Percentiles rank a stretch among this genome's conserved stretches.
Evolutionary conservation across 371 early-diverging fungal genomes (phyloP).

Genomic region (Haplosporangium sp.): DNA sequence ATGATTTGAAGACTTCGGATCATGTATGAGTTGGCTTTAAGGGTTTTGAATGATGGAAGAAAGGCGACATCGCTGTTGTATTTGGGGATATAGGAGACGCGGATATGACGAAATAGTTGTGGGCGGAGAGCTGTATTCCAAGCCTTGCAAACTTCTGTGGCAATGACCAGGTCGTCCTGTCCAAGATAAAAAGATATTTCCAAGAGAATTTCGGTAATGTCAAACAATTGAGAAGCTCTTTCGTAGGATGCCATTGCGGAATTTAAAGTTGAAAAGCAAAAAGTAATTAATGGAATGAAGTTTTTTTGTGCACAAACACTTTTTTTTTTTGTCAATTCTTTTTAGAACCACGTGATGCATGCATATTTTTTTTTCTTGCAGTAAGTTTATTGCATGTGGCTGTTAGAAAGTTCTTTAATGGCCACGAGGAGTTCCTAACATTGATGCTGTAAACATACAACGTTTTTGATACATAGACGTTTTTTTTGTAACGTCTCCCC

Average conservation of each 20-base stretch:
- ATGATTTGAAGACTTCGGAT: neutral
- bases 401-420: too few species aligned
- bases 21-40: neutral
- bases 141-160: neutral
- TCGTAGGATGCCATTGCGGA: neutral
- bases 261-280: neutral
- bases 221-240: neutral
- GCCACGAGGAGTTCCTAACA: too few species aligned
- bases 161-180: neutral
- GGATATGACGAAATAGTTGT: neutral
- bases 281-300: neutral
- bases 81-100: neutral
- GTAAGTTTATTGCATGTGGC: too few species aligned
- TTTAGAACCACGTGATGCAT: too few species aligned
- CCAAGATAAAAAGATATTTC: neutral
- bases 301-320: too few species aligned
- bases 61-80: neutral
- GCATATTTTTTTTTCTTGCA: too few species aligned
- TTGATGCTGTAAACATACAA: too few species aligned
- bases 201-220: neutral
- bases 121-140: neutral
- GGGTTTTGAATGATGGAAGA: neutral
- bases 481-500: too few species aligned
- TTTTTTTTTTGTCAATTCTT: too few species aligned
- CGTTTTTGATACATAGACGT: too few species aligned